Conservation (phyloP, 805 yeast genomes). For the Metschnikowia noctiluminum region DNA sequence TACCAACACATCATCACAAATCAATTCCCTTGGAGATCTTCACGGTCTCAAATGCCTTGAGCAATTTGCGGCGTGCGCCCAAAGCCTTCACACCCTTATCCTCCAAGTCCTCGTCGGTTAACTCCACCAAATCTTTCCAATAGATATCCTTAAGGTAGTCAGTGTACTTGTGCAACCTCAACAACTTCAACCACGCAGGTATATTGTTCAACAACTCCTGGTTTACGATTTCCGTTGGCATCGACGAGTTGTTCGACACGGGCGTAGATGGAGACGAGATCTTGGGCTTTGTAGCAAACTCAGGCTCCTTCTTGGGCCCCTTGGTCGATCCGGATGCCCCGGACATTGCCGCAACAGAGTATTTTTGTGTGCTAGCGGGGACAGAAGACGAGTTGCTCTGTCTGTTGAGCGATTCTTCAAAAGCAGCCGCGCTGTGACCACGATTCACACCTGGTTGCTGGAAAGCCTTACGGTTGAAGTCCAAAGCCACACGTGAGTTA, state of each 20-base stretch:
- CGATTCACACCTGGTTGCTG: constrained; percentile 2
- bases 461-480: constrained; percentile 33
- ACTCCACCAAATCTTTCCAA: constrained; percentile 77
- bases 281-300: constrained; percentile 9
- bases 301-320: constrained; percentile 4
- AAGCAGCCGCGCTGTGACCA: constrained; percentile 12
- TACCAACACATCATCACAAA: not conserved
- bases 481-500: constrained; percentile 50
- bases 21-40: constrained; percentile 24
- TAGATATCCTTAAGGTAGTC: constrained; percentile 68
- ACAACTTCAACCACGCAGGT: constrained; percentile 87
- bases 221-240: constrained; percentile 42
- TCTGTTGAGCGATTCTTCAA: constrained; percentile 37
- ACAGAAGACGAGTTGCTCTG: constrained; percentile 36
- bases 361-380: constrained; percentile 23
- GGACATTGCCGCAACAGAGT: constrained; percentile 5
- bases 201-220: constrained; percentile 62
- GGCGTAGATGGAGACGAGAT: constrained; percentile 11
- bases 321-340: not conserved
- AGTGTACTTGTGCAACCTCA: constrained; percentile 92
- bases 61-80: constrained; percentile 91
- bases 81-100: constrained; percentile 84
- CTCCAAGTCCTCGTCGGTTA: constrained; percentile 67
- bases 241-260: constrained; percentile 19
- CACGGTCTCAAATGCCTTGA: constrained; percentile 88